A percentile compares a stretch with the other conserved stretches of the same genome.
phyloP scores from a whole-genome alignment of 148 eudicot species.

The Rhododendron griersonianum region DNA sequence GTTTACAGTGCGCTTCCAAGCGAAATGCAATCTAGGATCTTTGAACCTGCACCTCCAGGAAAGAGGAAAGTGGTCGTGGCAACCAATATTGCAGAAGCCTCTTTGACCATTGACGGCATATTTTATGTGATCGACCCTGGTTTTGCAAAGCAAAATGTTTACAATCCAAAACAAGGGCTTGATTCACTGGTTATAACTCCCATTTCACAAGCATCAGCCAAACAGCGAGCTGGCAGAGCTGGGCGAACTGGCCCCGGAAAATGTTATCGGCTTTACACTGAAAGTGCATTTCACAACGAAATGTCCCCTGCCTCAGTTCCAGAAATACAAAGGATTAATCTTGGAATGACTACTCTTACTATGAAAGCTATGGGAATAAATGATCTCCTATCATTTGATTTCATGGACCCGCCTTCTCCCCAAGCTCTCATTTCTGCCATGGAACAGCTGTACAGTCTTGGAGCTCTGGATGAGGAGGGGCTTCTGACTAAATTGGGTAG shows the following conservation, averaged over 20 bases:
- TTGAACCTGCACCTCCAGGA: constrained; percentile 92
- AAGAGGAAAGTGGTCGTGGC: constrained; percentile 96
- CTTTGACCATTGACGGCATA: constrained; percentile 89
- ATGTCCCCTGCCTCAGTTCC: constrained; percentile 89
- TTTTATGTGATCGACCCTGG: constrained; percentile 57
- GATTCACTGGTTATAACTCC: no score
- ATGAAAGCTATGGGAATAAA: constrained; percentile 97
- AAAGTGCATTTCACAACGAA: constrained; percentile 88
- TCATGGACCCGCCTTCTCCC: constrained; percentile 97
- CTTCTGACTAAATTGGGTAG: constrained; percentile 86
- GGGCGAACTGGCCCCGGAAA: constrained; percentile 76
- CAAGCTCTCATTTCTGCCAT: constrained; percentile 94
- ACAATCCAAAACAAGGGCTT: no score
- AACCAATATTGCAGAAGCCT: constrained; percentile 96
- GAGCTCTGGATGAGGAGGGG: constrained; percentile 93
- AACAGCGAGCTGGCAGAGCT: constrained; percentile 49
- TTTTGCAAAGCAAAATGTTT: no score
- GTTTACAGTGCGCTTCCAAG: constrained; percentile 96
- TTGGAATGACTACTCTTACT: constrained; percentile 58
- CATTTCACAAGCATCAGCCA: constrained; percentile 32
- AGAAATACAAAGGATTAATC: constrained; percentile 88
- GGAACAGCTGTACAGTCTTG: constrained; percentile 91
- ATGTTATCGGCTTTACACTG: constrained; percentile 90
- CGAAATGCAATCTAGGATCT: constrained; percentile 95
- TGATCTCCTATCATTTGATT: constrained; percentile 81